Evolutionary conservation across 176 grass and related monocot genomes (phyloP), one percentile per base, ranked within the genome.

Genomic region (Triticum timopheevii): DNA sequence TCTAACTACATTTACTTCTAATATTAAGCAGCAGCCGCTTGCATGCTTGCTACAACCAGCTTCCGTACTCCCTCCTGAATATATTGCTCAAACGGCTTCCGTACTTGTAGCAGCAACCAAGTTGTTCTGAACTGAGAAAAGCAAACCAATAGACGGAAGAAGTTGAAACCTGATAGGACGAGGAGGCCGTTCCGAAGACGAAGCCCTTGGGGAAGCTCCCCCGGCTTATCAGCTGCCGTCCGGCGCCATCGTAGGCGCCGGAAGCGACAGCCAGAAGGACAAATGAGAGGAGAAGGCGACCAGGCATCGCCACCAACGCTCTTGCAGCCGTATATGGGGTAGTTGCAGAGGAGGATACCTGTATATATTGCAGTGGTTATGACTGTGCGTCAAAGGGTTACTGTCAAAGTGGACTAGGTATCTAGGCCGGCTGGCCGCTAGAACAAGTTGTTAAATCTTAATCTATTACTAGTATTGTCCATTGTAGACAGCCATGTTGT

Each of bases 91-190:
- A 27, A 27, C 25, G 25, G 24, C 44, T 76, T 50, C 28, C 42
- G 28, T 47, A 17, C 71, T 16, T 17, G 40, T 49, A 19, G 7
- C 27, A 17, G 23, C 13, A 24, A 49, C 17, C 44, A 52, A 25
- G 47, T 76, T 76, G 8, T 50, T 45, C 25, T 52, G 44, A 30
- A 11, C 44, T 8, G 44, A 52, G 25, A 52, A 52, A 59, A 31
- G 44, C 15, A 17, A 76, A 10, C 13, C 44, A 50, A 69, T 17
- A 47, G 10, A 76, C n/a, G 15, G 73, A 16, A 67, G 20, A 12
- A 73, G 23, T 73, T 24, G 25, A 84, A 45, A 86, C 85, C 85
- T 86, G 85, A 49, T 86, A 86, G 24, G 85, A 30, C 22, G 86
- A 77, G 7, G 86, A 82, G 31, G 79, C 40, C 23, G 86, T 59